These are phyloP conservation scores for Debaryomycetaceae sp. DNA, from an alignment of 1,139 yeast species.

Conservation along the genomic window DNA sequence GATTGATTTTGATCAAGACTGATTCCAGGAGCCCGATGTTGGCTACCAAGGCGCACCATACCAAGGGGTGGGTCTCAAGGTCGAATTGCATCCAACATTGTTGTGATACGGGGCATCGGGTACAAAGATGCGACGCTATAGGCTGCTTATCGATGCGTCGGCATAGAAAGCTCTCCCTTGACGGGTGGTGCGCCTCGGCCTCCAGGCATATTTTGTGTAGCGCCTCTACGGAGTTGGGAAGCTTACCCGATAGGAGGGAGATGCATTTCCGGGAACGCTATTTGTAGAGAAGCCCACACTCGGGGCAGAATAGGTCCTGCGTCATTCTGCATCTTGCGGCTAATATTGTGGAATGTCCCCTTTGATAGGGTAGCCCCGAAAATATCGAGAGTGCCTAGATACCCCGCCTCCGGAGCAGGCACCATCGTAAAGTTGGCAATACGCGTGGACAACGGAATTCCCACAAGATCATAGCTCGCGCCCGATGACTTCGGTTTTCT, in stretches of 20 bases:
- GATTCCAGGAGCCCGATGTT: background rate
- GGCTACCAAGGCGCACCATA: background rate
- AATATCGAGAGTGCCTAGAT: background rate
- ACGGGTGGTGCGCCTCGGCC: background rate
- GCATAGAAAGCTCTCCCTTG: background rate
- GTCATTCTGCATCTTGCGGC: background rate
- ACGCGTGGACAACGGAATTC: background rate
- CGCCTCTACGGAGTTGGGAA: background rate
- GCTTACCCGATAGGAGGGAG: background rate
- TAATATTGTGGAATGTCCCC: background rate
- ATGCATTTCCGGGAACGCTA: background rate
- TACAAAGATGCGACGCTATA: background rate
- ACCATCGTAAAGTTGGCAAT: background rate
- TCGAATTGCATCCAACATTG: background rate
- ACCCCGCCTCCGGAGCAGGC: background rate
- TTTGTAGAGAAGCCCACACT: background rate
- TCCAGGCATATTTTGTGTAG: background rate
- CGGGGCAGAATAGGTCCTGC: background rate
- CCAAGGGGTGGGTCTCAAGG: background rate
- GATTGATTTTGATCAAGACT: background rate
- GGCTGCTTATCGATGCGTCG: background rate
- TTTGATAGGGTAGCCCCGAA: background rate
- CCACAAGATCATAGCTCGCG: background rate
- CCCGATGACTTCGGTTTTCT: background rate
- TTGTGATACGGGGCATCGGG: background rate